Percentiles rank a stretch among this genome's conserved stretches.
Conservation (phyloP, 2,329 filamentous ascomycete species). For the Alternaria ethzedia region DNA sequence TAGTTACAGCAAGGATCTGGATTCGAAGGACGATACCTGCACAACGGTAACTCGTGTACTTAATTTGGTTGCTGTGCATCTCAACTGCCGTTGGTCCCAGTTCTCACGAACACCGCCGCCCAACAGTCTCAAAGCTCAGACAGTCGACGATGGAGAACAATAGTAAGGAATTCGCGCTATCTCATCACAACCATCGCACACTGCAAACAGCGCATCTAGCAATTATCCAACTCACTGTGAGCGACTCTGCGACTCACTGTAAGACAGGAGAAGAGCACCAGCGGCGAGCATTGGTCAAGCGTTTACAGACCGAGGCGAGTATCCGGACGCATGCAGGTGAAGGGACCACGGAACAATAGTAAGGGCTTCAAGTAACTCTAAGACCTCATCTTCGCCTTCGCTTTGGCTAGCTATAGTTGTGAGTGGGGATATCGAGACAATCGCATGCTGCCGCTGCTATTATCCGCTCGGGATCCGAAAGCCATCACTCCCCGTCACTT, state of each 20-base stretch:
- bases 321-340: slow-evolving; percentile 6
- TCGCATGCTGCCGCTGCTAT: slow-evolving; percentile 12
- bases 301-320: slow-evolving; percentile 7
- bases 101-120: not conserved
- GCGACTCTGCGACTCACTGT: slow-evolving; percentile 3
- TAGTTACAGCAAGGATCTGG: not conserved
- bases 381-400: not conserved
- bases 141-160: slow-evolving; percentile 37
- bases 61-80: not conserved
- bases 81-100: not conserved
- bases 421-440: slow-evolving; percentile 12
- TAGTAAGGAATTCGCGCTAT: slow-evolving; percentile 39
- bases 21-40: not conserved
- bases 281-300: slow-evolving; percentile 12
- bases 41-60: not conserved
- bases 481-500: slow-evolving; percentile 13
- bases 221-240: not conserved
- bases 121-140: slow-evolving; percentile 25
- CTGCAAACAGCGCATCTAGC: slow-evolving; percentile 17
- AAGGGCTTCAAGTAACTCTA: slow-evolving; percentile 20
- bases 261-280: slow-evolving; percentile 18
- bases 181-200: slow-evolving; percentile 7
- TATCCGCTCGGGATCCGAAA: slow-evolving; percentile 10
- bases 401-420: slow-evolving; percentile 3
- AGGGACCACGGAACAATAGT: slow-evolving; percentile 29